Base-by-base conservation (phyloP, 106 monocot species). In the Cymbidium sinense region DNA sequence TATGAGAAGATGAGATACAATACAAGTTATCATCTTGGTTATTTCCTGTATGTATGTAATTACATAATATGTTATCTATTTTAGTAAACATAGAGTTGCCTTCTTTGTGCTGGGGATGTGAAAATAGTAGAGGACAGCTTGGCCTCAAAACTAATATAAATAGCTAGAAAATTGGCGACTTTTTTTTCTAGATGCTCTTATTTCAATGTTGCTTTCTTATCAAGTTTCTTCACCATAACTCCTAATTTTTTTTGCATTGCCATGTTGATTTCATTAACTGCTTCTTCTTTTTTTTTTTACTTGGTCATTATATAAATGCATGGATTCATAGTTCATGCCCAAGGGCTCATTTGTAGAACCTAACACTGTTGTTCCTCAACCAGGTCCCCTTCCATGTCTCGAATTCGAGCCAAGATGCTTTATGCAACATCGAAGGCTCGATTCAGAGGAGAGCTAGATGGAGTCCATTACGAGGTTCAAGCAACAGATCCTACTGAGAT, bases 381-480 rank as follows among this genome's bases (percentile, higher is more conserved):
- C 75, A 81, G 81, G 81, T 81, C 67, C n/a, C 81, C 81, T 31
- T 65, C 75, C 5, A 11, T 35, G 13, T 81, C 81, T 2, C 67
- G 81, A 9, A 76, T 81, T 37, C 76, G 81, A 29, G 76, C 81
- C 76, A 81, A 81, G 81, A 81, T 81, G 81, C 54, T 82, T 7
- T 82, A 82, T 52, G 76, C 82, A 17, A 82, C 70, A 36, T 77
- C 82, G 1, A 82, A 82, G 54, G 76, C 77, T 13, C 47, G 70
- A 54, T 70, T 82, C 50, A 39, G 82, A 9, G 51, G 20, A 3
- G 76, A 76, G 23, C 47, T 81, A 4, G 81, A 81, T 18, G 81
- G 81, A 29, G 67, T 81, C 5, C 81, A 81, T 28, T 82, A 77
- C 76, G 82, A 82, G 70, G 54, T 82, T 18, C 82, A 82, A 37